phyloP scores from a whole-genome alignment of 495 filamentous ascomycete species.

The Hypoxylon crocopeplum region DNA sequence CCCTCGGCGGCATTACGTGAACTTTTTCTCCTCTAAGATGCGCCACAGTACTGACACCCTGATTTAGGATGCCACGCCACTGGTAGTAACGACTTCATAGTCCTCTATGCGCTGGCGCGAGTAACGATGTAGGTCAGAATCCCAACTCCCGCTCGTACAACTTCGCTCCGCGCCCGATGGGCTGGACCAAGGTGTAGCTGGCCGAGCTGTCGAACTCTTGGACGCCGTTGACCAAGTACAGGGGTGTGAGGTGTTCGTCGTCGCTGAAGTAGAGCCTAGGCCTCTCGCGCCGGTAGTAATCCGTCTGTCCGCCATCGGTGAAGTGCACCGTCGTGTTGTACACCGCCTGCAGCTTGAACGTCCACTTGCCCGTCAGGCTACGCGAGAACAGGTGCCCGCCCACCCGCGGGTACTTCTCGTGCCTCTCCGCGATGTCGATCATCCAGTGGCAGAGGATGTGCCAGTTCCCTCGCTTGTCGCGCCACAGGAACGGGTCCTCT shows the following conservation, averaged over 20 bases:
- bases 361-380: conserved; percentile 48
- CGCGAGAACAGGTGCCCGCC: conserved; percentile 48
- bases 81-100: too few species aligned
- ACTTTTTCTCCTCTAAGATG: too few species aligned
- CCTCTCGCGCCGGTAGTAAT: conserved; percentile 47
- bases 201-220: conserved; percentile 52
- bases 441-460: conserved; percentile 48
- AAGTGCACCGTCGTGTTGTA: conserved; percentile 48
- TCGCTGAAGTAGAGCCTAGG: conserved; percentile 51
- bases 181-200: conserved; percentile 42
- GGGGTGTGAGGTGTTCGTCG: conserved; percentile 47
- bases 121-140: background rate
- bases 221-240: conserved; percentile 48
- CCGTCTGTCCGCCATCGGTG: conserved; percentile 41
- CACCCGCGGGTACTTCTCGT: conserved; percentile 47
- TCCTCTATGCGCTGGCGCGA: background rate
- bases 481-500: conserved; percentile 53
- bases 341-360: conserved; percentile 42
- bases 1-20: too few species aligned
- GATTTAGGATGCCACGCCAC: too few species aligned
- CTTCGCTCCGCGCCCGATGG: conserved; percentile 17
- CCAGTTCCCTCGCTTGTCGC: conserved; percentile 49
- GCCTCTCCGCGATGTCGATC: conserved; percentile 43
- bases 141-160: conserved; percentile 24
- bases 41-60: too few species aligned